These are phyloP conservation scores for Rhodotorula sp. DNA, from an alignment of 1,284 basidiomycete species.

Conservation along the genomic window DNA sequence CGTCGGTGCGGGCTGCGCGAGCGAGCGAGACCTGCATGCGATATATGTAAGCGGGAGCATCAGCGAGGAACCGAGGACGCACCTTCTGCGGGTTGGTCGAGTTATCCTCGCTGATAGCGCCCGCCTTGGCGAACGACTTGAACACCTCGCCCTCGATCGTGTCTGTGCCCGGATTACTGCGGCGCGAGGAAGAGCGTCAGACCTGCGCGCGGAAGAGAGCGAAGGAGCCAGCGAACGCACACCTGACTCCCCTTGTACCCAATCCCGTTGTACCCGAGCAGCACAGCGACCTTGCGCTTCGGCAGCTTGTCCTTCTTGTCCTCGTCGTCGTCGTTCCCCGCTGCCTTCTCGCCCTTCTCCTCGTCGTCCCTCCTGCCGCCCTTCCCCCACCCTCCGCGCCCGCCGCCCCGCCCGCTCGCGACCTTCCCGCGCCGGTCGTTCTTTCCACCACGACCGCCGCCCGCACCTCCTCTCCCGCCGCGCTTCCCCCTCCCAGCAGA, in stretches of 20 bases:
- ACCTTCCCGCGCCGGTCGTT: background rate
- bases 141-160: constrained; percentile 94
- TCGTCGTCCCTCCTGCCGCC: constrained; percentile 11
- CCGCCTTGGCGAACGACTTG: constrained; percentile 80
- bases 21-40: constrained; percentile 74
- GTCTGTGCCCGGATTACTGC: constrained; percentile 58
- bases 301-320: constrained; percentile 53
- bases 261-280: constrained; percentile 60
- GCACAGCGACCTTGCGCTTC: constrained; percentile 60
- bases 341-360: background rate
- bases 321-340: background rate
- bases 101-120: constrained; percentile 90
- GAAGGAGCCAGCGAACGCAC: constrained; percentile 58
- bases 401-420: constrained; percentile 12
- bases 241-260: constrained; percentile 94
- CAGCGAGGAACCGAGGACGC: background rate
- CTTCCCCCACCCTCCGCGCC: background rate
- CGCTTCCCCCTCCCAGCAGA: constrained; percentile 14
- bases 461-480: constrained; percentile 9
- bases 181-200: background rate
- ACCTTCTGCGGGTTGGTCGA: constrained; percentile 85
- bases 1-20: constrained; percentile 91
- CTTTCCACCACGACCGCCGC: constrained; percentile 1
- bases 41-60: background rate
- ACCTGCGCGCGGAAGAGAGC: background rate